These are phyloP conservation scores for Elaeis oleifera DNA, from an alignment of 202 grass and related monocot species.

Conservation along the genomic window DNA sequence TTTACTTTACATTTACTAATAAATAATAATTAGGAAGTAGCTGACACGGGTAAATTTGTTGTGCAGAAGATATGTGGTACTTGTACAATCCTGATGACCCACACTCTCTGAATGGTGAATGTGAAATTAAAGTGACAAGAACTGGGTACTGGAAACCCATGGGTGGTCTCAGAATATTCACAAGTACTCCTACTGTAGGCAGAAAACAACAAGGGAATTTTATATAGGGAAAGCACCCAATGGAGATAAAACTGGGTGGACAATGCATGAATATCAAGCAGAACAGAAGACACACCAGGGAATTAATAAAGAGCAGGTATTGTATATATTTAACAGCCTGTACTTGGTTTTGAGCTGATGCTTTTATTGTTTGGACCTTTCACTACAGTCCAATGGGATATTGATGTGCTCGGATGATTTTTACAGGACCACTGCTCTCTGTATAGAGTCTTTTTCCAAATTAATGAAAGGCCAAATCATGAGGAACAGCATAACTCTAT, in stretches of 20 bases:
- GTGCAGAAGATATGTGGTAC: slow-evolving; percentile 35
- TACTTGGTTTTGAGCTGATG: neutral
- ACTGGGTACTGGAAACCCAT: slow-evolving; percentile 36
- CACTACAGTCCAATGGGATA: neutral
- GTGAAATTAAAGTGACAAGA: slow-evolving; percentile 18
- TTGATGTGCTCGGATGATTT: slow-evolving; percentile 11
- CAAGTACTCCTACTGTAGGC: slow-evolving; percentile 22
- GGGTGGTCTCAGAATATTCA: slow-evolving; percentile 18
- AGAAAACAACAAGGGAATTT: slow-evolving; percentile 32
- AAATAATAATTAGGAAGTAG: neutral
- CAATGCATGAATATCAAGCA: slow-evolving; percentile 49
- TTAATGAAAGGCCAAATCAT: slow-evolving; percentile 7
- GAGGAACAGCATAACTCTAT: slow-evolving; percentile 13
- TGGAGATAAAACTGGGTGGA: slow-evolving; percentile 37
- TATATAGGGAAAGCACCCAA: slow-evolving; percentile 29
- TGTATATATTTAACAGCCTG: neutral
- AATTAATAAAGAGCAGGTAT: slow-evolving; percentile 32
- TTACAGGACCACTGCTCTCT: slow-evolving; percentile 38
- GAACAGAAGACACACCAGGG: slow-evolving; percentile 20
- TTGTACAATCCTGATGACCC: slow-evolving; percentile 23
- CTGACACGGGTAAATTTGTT: slow-evolving; percentile 12
- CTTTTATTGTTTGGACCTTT: neutral
- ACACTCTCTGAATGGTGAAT: slow-evolving; percentile 6
- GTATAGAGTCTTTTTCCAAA: slow-evolving; percentile 33
- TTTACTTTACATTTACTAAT: too few species aligned